Conservation (phyloP, 805 yeast species). For the Sungouiozyma ichnusensis region DNA sequence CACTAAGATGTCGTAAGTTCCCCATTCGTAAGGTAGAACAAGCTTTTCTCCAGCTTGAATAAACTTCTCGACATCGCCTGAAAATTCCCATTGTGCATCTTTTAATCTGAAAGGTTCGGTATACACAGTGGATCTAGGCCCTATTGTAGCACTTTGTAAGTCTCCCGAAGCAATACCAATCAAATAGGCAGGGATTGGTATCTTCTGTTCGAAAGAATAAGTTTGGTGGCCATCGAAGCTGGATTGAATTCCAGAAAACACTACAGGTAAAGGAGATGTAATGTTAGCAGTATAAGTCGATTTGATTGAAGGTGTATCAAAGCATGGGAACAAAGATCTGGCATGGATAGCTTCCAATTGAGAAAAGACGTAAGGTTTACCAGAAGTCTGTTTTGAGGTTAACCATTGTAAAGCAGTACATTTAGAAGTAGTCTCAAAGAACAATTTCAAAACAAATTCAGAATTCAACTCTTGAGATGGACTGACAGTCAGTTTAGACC, state of each 20-base stretch:
- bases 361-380: slow-evolving; percentile 61
- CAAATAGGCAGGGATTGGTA: slow-evolving; percentile 79
- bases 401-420: slow-evolving; percentile 87
- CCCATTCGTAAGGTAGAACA: slow-evolving; percentile 78
- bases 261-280: slow-evolving; percentile 54
- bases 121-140: slow-evolving; percentile 79
- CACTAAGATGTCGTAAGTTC: slow-evolving; percentile 66
- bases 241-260: slow-evolving; percentile 55
- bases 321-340: slow-evolving; percentile 76
- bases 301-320: slow-evolving; percentile 83
- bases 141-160: slow-evolving; percentile 52
- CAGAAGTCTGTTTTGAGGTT: slow-evolving; percentile 62
- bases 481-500: slow-evolving; percentile 40
- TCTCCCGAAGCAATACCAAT: slow-evolving; percentile 83
- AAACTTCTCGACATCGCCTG: slow-evolving; percentile 71
- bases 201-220: slow-evolving; percentile 55
- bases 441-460: slow-evolving; percentile 30
- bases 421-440: slow-evolving; percentile 58
- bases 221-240: slow-evolving; percentile 8
- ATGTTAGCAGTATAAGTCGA: slow-evolving; percentile 50
- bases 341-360: slow-evolving; percentile 92
- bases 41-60: slow-evolving; percentile 61
- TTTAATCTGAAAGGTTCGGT: slow-evolving; percentile 62
- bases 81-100: slow-evolving; percentile 70
- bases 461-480: slow-evolving; percentile 1